Evolutionary conservation across 1,139 yeast species (phyloP), one percentile per base, ranked within the genome.

Genomic region (Candida dubliniensis): DNA sequence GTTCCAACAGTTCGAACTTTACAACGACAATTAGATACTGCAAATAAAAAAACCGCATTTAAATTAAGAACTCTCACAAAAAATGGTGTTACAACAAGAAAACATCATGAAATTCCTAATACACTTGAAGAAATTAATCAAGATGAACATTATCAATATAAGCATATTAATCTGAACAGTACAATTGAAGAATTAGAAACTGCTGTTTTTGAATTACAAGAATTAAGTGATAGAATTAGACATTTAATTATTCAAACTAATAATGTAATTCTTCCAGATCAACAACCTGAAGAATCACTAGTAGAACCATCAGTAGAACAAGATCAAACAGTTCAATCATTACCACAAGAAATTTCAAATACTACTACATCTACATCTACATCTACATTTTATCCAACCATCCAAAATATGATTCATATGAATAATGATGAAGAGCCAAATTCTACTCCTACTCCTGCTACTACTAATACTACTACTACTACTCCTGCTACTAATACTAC

Each of bases 1-100:
- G 59, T 66, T 8, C 74, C 74, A 8, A 68, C 74, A 2, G 65
- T 68, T 7, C 50, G 74, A 36, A 69, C 74, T 1, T 56, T 69
- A 43, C 74, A 69, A 48, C 52, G 73, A 37, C 74, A 69, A 44
- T 52, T 69, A 37, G 61, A 69, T 10, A 51, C 63, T 9, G 73
- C 73, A n/a, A 55, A 67, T 31, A 61, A 56, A 48, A 67, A 66
- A 48, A 69, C 69, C 45, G 61, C 60, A 6, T 52, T 52, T 38
- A 40, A 52, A 31, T 48, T 55, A 27, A 52, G 42, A 38, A 48
- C 8, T 13, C 14, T 44, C 24, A 40, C 36, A 32, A 39, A 31
- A 31, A 45, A 36, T 33, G 53, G 49, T 7, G 38, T 45, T n/a
- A 23, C 23, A n/a, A 36, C 25, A 8, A 27, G 3, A 18, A 3